Base-by-base conservation (phyloP, 306 rosid genomes). In the Dicorynia guianensis region DNA sequence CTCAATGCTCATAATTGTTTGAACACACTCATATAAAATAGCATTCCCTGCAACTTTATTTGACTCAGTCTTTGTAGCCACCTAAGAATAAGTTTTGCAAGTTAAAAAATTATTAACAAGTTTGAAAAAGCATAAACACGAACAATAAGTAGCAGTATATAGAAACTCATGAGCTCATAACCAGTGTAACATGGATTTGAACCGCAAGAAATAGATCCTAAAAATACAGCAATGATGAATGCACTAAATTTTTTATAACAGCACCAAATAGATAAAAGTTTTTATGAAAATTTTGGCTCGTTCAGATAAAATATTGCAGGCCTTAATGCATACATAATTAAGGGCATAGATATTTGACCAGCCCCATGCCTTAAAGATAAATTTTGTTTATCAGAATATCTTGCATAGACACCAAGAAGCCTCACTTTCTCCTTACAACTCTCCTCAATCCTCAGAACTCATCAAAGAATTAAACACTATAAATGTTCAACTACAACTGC, bases 31-130 rank as follows among this genome's bases (percentile, higher is more conserved):
- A 43, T 92, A 95, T 65, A 95, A 77, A 75, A 95, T 95, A 72
- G 99, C 97, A 86, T 95, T 90, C 61, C 99, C 99, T 48, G 99
- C 96, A 74, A 92, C 93, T 85, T 95, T 95, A 85, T 92, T 95
- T 14, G 99, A 90, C 84, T 95, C 99, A 2, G 99, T 95, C 91
- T 92, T 95, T 3, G 97, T 89, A 39, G 99, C 97, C 88, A 95
- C 99, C 99, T 95, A 80, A 60, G 81, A 72, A 76, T 67, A 75
- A 19, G 77, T 58, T 77, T 67, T 74, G 69, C 46, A 65, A 36
- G 18, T 81, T 69, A 66, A 62, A 72, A 75, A 75, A 72, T 59
- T 33, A 60, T 78, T 72, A 50, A 13, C 39, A 60, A 77, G 52
- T 59, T 77, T 63, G 63, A 57, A 70, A 72, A 74, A 34, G 58